Evolutionary conservation across 306 rosid species (phyloP).

Genomic region (Dicorynia guianensis): DNA sequence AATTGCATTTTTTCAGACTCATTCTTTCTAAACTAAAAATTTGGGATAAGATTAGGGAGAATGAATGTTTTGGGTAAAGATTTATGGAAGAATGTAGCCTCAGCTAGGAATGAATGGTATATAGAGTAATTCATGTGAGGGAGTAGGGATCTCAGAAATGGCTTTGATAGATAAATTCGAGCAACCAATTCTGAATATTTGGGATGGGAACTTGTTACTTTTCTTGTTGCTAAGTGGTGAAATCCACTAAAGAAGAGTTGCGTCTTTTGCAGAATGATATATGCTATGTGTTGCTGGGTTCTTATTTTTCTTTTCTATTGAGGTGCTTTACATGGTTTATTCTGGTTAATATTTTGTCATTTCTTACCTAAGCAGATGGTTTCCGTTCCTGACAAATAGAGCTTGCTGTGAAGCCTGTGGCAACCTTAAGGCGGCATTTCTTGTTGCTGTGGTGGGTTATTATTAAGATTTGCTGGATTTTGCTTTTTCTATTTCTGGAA

Average conservation of each 20-base stretch:
- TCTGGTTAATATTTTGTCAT: slow-evolving; percentile 37
- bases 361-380: slow-evolving; percentile 73
- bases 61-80: background rate
- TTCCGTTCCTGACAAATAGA: slow-evolving; percentile 82
- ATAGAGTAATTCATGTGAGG: background rate
- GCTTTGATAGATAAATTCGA: slow-evolving; percentile 28
- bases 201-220: slow-evolving; percentile 9
- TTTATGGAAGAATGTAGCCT: slow-evolving; percentile 8
- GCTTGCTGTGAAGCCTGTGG: slow-evolving; percentile 99
- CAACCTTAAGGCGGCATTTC: slow-evolving; percentile 98
- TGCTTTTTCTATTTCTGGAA: background rate
- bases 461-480: slow-evolving; percentile 8
- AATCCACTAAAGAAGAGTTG: slow-evolving; percentile 14
- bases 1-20: slow-evolving; percentile 9
- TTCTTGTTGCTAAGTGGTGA: slow-evolving; percentile 14
- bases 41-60: slow-evolving; percentile 14
- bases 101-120: too few relatives aligned
- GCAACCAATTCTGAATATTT: slow-evolving; percentile 14
- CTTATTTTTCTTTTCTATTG: background rate
- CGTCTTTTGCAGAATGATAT: slow-evolving; percentile 11
- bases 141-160: slow-evolving; percentile 13
- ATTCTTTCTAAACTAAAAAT: slow-evolving; percentile 1
- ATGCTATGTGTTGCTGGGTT: slow-evolving; percentile 4
- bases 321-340: slow-evolving; percentile 15
- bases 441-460: slow-evolving; percentile 92